These are phyloP conservation scores for Apiotrichum domesticum DNA, from an alignment of 1,284 basidiomycete genomes.

Conservation along the genomic window DNA sequence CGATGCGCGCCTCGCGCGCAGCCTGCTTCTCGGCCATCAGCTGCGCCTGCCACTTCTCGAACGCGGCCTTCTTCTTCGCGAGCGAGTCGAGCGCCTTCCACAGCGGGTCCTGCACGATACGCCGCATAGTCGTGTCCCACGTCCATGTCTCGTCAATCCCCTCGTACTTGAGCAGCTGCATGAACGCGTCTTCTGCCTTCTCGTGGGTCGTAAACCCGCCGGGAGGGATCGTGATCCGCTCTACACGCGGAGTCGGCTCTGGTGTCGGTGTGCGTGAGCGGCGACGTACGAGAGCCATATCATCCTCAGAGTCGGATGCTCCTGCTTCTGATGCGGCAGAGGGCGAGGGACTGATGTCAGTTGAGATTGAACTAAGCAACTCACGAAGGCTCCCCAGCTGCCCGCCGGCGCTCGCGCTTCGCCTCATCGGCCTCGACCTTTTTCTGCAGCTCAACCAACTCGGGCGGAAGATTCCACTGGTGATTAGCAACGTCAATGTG, in stretches of 20 bases:
- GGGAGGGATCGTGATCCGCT: conserved; percentile 61
- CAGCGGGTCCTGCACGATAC: conserved; percentile 93
- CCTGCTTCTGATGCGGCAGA: background rate
- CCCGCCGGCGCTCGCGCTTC: conserved; percentile 13
- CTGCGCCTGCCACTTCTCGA: conserved; percentile 58
- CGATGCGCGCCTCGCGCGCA: conserved; percentile 69
- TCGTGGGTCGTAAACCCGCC: conserved; percentile 79
- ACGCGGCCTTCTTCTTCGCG: conserved; percentile 88
- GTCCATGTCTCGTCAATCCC: conserved; percentile 88
- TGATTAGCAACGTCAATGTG: background rate
- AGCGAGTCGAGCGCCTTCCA: conserved; percentile 92
- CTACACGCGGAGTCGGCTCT: conserved; percentile 12
- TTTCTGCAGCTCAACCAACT: conserved; percentile 69
- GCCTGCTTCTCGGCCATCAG: conserved; percentile 65
- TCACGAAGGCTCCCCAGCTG: conserved; percentile 25
- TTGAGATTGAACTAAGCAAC: background rate
- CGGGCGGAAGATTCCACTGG: conserved; percentile 88
- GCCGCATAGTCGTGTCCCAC: conserved; percentile 97
- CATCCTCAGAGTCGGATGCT: conserved; percentile 14
- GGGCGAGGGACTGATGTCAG: conserved; percentile 10
- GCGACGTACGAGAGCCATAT: conserved; percentile 3
- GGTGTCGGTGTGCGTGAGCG: conserved; percentile 6
- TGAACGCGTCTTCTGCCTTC: conserved; percentile 91
- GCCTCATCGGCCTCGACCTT: conserved; percentile 69
- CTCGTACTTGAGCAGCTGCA: conserved; percentile 76